Evolutionary conservation across 805 yeast genomes (phyloP).

Genomic region (Myxozyma mucilagina): DNA sequence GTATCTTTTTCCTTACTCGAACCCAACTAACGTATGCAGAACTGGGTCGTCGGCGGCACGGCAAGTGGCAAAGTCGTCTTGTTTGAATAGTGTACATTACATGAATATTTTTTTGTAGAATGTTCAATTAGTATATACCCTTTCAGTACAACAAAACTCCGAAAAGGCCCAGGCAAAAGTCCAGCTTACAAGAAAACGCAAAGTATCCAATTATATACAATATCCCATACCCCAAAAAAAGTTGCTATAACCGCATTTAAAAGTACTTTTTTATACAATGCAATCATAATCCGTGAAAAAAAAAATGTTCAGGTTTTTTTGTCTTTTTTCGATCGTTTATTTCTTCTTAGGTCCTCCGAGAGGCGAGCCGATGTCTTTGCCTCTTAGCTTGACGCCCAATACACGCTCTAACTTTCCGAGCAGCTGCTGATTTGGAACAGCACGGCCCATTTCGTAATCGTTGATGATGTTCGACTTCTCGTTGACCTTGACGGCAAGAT

Average conservation of each 20-base stretch:
- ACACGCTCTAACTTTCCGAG: constrained; percentile 91
- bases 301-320: not conserved
- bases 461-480: constrained; percentile 94
- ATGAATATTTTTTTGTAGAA: not conserved
- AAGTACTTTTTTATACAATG: not conserved
- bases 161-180: not conserved
- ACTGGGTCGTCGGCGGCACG: constrained; percentile 92
- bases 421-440: constrained; percentile 93
- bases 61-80: constrained; percentile 77
- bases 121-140: not conserved
- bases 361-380: constrained; percentile 92
- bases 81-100: not conserved
- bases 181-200: too few species aligned
- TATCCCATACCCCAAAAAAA: not conserved
- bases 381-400: constrained; percentile 91
- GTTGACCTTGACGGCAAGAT: constrained; percentile 89
- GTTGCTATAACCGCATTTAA: not conserved
- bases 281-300: too few species aligned
- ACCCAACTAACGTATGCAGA: constrained; percentile 36
- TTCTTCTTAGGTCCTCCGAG: constrained; percentile 53
- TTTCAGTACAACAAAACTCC: too few species aligned
- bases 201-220: not conserved
- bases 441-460: constrained; percentile 96
- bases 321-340: constrained; percentile 14
- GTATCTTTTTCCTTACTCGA: not conserved